These are phyloP conservation scores for Pseudonitzschia delicatissima DNA, from an alignment of 108 stramenopile genomes.

Conservation along the genomic window DNA sequence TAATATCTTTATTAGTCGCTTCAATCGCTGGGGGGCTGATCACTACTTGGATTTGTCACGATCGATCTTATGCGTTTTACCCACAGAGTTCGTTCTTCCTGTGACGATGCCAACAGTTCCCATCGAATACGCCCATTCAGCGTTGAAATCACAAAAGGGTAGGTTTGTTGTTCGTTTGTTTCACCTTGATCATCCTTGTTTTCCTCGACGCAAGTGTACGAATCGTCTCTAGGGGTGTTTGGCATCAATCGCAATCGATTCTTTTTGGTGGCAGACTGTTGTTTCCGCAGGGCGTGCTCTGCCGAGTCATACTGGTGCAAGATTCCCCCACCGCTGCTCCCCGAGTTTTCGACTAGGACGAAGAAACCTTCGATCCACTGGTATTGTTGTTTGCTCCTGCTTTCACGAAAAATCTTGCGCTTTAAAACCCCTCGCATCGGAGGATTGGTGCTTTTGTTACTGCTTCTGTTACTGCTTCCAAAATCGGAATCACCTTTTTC, in stretches of 20 bases:
- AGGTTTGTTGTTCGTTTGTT: background rate
- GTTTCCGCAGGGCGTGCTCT: conserved; percentile 23
- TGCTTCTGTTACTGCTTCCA: background rate
- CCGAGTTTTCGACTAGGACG: background rate
- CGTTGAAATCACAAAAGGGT: conserved; percentile 18
- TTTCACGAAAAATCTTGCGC: background rate
- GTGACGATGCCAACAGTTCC: conserved; percentile 20
- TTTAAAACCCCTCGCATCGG: conserved; percentile 21
- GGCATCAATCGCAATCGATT: conserved; percentile 32
- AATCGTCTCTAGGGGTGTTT: background rate
- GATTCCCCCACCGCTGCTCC: conserved; percentile 5
- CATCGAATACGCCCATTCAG: conserved; percentile 30
- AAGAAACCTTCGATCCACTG: background rate
- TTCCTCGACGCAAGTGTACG: background rate
- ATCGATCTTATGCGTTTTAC: conserved; percentile 8
- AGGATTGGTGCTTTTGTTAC: background rate
- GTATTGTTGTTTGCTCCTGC: background rate
- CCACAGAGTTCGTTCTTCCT: conserved; percentile 24
- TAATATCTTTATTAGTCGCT: no score
- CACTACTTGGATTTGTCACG: no score
- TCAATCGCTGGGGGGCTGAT: no score
- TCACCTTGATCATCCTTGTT: conserved; percentile 3
- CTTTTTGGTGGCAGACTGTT: conserved; percentile 38
- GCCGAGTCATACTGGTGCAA: conserved; percentile 43
- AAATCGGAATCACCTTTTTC: no score